Evolutionary conservation across 169 alveolate species (phyloP), one percentile per base, ranked within the genome.

Genomic region (Pseudocohnilembus persalinus): DNA sequence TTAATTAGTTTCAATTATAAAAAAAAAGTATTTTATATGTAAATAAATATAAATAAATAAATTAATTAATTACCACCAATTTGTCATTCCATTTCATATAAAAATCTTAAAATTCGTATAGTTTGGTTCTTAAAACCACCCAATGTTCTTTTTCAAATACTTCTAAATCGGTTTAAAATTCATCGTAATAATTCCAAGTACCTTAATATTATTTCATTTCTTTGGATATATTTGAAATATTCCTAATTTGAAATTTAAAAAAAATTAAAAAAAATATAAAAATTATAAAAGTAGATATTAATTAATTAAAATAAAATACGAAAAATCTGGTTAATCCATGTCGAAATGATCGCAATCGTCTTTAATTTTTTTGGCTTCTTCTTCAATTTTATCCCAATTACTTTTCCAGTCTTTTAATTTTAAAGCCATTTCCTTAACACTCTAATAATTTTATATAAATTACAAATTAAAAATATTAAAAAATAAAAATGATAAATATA

Each of bases 271-370:
- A 15, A 34, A 96, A 35, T 85, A 86, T 75, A 75, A 84, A 82
- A 89, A 92, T 85, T 92, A 88, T 75, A 91, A 87, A 34, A 84
- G 88, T 31, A 96, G 82, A 76, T 94, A 97, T 65, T 83, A 85
- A 84, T 95, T 93, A 28, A 95, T 90, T 68, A 90, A 86, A 24
- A 92, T 90, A 83, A 88, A 90, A 49, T 87, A 83, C 4, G 78
- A 84, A 73, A 96, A 89, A 29, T 92, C 81, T 29, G 95, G 96
- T 25, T 78, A 87, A 30, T 87, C 91, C 84, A 94, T 91, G 83
- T 91, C 93, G 74, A 95, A 95, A 81, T 95, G 96, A 33, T 90
- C 88, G 88, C 95, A 92, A 81, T 95, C 98, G 80, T 88, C 93
- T 30, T 82, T 80, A 26, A 95, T 89, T 35, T 88, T 94, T n/a